Base-by-base conservation (phyloP, 768 basidiomycete genomes). In the Phaeolepiota aurea region DNA sequence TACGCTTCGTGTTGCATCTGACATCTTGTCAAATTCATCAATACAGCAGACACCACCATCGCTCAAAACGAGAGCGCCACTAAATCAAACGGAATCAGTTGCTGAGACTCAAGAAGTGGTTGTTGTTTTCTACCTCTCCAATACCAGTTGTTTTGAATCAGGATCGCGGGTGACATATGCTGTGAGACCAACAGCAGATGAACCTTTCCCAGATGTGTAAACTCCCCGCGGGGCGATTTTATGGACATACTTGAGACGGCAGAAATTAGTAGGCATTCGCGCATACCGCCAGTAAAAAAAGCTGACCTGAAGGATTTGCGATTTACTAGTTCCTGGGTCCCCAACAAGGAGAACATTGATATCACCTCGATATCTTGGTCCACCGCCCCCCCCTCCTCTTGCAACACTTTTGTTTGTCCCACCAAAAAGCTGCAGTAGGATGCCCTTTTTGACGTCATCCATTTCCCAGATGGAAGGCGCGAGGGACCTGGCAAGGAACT, bases 21-120 rank as follows among this genome's bases (percentile, higher is more conserved):
- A 92, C 96, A 99, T 99, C 62, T 99, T 99, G 66, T 99, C 96
- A 51, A 99, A 98, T 62, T 98, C 94, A 51, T 98, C 94, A 49
- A 98, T 98, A 56, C 94, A 98, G 57, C 92, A 97, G 3, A 97
- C 91, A 57, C 93, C 94, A 1, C 94, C 94, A 49, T 97, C 94
- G 56, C 87, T 89, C 44, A 97, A 63, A 1, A 96, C 93, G 9
- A 97, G 77, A 0, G 93, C 93, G 45, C 93, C 93, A 65, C 91
- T 90, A 48, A 10, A 39, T 38, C 19, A 43, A 4, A 15, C 21
- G 48, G 12, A 45, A 38, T 37, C 14, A 36, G 23, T 36, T 15
- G 19, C 11, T 15, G 5, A 39, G 19, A 11, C 20, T 9, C 14
- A 20, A 28, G 12, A 20, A 18, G n/a, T 12, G 4, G 19, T 0